Evolutionary conservation across 805 yeast genomes (phyloP).

Genomic region (Pichia phayaonensis): DNA sequence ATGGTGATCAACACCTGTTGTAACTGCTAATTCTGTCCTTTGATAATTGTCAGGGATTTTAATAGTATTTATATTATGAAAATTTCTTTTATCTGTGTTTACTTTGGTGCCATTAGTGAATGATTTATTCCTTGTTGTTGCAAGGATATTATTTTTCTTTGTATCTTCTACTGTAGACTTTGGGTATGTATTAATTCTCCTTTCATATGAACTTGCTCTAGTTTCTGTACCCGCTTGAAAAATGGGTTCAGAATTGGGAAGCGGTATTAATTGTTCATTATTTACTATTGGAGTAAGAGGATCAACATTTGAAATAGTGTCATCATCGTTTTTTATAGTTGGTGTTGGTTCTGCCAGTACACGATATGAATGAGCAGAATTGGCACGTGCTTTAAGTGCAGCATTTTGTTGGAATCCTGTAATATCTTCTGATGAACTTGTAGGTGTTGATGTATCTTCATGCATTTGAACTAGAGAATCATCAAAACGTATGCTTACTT

Average conservation of each 20-base stretch:
- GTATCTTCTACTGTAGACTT: background rate
- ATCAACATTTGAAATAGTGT: conserved; percentile 2
- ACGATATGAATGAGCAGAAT: conserved; percentile 3
- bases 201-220: background rate
- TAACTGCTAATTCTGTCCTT: conserved; percentile 11
- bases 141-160: too few relatives aligned
- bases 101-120: conserved; percentile 15
- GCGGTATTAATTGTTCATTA: background rate
- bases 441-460: conserved; percentile 1
- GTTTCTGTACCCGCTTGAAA: too few relatives aligned
- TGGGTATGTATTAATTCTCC: conserved; percentile 3
- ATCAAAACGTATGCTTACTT: background rate
- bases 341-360: conserved; percentile 1
- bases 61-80: conserved; percentile 22
- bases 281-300: background rate
- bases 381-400: background rate
- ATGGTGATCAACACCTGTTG: background rate
- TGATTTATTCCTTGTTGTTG: conserved; percentile 4
- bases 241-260: conserved; percentile 3
- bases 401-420: background rate
- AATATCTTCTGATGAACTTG: background rate
- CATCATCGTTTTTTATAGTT: background rate
- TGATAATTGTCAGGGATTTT: conserved; percentile 25
- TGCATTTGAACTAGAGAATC: conserved; percentile 1
- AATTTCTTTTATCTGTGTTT: conserved; percentile 19